Evolutionary conservation across 1,139 yeast genomes (phyloP).

Genomic region (Nakaseomyces kungkrabaensis): DNA sequence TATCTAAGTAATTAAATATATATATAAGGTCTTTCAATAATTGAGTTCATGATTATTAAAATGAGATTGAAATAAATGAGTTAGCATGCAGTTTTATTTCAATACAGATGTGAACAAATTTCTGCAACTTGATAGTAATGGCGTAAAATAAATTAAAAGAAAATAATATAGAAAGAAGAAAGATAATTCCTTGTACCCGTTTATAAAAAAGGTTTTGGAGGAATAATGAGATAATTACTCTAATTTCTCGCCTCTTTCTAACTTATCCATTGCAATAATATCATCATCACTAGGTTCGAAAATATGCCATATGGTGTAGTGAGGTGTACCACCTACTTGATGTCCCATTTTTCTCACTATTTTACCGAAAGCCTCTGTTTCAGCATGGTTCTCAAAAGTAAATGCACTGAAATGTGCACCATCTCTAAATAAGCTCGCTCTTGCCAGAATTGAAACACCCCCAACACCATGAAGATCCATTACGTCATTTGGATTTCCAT

Average conservation of each 20-base stretch:
- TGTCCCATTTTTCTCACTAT: slow-evolving; percentile 73
- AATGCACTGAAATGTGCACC: slow-evolving; percentile 89
- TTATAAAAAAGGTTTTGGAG: not conserved
- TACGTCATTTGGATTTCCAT: slow-evolving; percentile 77
- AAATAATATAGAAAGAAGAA: not conserved
- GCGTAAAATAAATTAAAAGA: not conserved
- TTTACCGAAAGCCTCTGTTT: slow-evolving; percentile 89
- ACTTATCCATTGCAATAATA: slow-evolving; percentile 52
- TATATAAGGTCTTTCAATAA: not conserved
- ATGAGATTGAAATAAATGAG: not conserved
- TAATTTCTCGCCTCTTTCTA: slow-evolving; percentile 40
- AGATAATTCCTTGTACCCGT: not conserved
- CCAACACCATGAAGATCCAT: slow-evolving; percentile 89
- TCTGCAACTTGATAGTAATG: not conserved
- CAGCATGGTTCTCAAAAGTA: slow-evolving; percentile 84
- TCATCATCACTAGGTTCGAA: slow-evolving; percentile 94
- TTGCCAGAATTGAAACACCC: slow-evolving; percentile 75
- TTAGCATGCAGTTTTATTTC: not conserved
- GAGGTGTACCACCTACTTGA: slow-evolving; percentile 76
- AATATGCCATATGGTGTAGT: slow-evolving; percentile 86
- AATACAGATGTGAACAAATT: not conserved
- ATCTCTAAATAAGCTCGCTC: slow-evolving; percentile 66
- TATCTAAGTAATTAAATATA: slow-evolving; percentile 1
- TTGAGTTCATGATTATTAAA: not conserved
- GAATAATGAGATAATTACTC: not conserved